Percentiles rank a stretch among this genome's conserved stretches.
These are phyloP conservation scores for Arachnomyces sp. DNA, from an alignment of 2,329 filamentous ascomycete species.

Conservation along the genomic window DNA sequence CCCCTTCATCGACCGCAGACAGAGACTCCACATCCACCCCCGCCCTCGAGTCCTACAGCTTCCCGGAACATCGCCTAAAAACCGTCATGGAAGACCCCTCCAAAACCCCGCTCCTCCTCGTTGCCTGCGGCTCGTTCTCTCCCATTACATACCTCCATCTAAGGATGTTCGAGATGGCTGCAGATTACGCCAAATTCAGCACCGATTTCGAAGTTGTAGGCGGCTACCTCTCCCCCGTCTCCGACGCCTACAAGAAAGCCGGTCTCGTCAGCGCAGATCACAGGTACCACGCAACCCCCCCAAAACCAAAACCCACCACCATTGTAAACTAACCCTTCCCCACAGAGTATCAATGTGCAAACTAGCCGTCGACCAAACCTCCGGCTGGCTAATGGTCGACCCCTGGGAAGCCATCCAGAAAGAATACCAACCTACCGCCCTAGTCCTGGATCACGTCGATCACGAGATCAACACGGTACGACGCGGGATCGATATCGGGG, in stretches of 20 bases:
- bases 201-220: conserved; percentile 77
- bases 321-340: not conserved
- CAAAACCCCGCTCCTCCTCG: conserved; percentile 40
- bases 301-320: not conserved
- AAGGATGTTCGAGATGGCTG: conserved; percentile 82
- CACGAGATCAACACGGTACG: conserved; percentile 75
- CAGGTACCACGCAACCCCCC: conserved; percentile 36
- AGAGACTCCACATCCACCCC: conserved; percentile 24
- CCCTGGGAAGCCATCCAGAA: conserved; percentile 81
- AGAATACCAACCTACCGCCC: conserved; percentile 79
- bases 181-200: conserved; percentile 67
- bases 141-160: conserved; percentile 63
- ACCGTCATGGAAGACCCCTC: conserved; percentile 39
- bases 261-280: conserved; percentile 66
- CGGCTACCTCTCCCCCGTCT: conserved; percentile 74
- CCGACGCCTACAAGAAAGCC: conserved; percentile 69
- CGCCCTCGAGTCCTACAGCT: conserved; percentile 33
- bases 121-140: conserved; percentile 55
- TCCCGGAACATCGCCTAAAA: conserved; percentile 38
- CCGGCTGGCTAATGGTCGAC: conserved; percentile 77
- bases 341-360: conserved; percentile 62
- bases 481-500: conserved; percentile 61
- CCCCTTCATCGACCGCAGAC: not conserved
- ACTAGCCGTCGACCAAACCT: conserved; percentile 62
- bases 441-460: conserved; percentile 84